A percentile compares a stretch with the other conserved stretches of the same genome.
phyloP scores from a whole-genome alignment of 208 protist species.

The Willaertia magna region DNA sequence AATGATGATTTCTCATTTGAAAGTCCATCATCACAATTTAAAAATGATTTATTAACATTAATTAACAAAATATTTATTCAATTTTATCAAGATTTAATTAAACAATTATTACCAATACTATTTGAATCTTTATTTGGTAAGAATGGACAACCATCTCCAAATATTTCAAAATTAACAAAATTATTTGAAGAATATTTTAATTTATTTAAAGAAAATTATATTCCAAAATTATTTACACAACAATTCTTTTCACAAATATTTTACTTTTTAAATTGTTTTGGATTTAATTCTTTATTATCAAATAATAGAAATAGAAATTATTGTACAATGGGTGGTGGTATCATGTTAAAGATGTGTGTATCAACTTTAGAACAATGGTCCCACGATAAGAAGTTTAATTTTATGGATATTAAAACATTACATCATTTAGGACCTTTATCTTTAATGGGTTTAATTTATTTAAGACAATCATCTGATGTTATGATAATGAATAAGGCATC shows the following conservation, averaged over 20 bases:
- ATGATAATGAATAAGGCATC: not conserved
- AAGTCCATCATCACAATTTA: not conserved
- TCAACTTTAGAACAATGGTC: not conserved
- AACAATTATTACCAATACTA: not conserved
- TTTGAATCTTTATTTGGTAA: not conserved
- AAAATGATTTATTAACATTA: not conserved
- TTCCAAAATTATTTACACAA: not conserved
- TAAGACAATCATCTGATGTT: not conserved
- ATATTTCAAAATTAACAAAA: not conserved
- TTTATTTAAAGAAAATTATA: not conserved
- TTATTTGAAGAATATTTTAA: not conserved
- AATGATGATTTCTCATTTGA: not conserved
- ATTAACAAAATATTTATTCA: not conserved
- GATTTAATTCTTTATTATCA: not conserved
- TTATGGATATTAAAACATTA: not conserved
- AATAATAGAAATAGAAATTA: not conserved
- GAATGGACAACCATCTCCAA: not conserved
- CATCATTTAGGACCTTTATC: not conserved
- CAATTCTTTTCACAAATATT: not conserved
- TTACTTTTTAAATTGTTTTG: not conserved
- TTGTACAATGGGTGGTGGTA: not conserved
- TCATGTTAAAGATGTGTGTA: conserved; percentile 6
- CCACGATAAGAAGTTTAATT: not conserved
- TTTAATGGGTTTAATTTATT: not conserved
- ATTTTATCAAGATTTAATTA: not conserved